Evolutionary conservation across 2,329 filamentous ascomycete genomes (phyloP).

Genomic region (Fusarium ambrosium): DNA sequence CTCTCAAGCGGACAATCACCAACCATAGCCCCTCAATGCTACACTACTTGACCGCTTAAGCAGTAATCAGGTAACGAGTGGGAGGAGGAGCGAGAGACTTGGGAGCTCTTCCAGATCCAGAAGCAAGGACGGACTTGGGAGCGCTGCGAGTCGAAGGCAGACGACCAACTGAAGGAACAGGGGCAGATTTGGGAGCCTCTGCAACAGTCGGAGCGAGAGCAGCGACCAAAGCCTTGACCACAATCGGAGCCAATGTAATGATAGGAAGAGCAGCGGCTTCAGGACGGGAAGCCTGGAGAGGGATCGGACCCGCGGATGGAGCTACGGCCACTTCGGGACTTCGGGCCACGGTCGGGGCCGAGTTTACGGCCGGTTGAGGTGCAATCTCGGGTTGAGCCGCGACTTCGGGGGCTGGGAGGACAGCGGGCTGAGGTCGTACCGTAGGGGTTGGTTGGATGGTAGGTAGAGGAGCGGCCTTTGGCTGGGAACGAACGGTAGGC

Average conservation of each 20-base stretch:
- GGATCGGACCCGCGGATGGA: conserved; percentile 22
- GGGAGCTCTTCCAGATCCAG: not conserved
- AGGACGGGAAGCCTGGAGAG: conserved; percentile 17
- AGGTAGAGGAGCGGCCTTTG: conserved; percentile 9
- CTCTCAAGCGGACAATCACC: not conserved
- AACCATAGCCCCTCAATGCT: not conserved
- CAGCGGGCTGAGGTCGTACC: not conserved
- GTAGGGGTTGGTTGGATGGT: not conserved
- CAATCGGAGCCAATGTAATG: conserved; percentile 25
- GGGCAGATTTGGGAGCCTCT: conserved; percentile 11
- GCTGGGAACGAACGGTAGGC: not conserved
- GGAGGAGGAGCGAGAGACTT: not conserved
- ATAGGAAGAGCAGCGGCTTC: conserved; percentile 22
- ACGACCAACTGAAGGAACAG: conserved; percentile 5
- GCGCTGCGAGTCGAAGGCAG: conserved; percentile 14
- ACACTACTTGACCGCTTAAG: not conserved
- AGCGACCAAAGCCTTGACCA: conserved; percentile 15
- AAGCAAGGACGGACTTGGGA: conserved; percentile 19
- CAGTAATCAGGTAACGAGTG: not conserved
- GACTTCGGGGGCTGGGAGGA: conserved; percentile 12
- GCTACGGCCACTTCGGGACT: conserved; percentile 8
- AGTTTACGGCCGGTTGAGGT: not conserved
- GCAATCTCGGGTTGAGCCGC: conserved; percentile 7
- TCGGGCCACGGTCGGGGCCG: conserved; percentile 9
- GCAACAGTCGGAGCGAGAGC: conserved; percentile 15